These are phyloP conservation scores for Colletotrichum lupini DNA, from an alignment of 2,329 filamentous ascomycete genomes.

Conservation along the genomic window DNA sequence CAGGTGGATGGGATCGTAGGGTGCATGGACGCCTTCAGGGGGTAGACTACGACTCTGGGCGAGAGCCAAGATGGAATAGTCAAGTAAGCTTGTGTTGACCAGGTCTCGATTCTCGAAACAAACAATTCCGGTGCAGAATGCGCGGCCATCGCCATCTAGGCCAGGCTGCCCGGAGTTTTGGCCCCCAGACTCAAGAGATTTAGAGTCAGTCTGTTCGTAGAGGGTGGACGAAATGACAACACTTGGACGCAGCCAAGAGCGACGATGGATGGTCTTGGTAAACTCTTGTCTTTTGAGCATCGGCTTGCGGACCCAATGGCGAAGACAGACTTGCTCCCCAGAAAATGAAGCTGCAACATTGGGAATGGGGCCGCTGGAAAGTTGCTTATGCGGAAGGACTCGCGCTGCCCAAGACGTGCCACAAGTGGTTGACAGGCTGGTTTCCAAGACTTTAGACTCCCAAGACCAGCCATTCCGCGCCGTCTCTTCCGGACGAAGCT, in stretches of 20 bases:
- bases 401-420: background rate
- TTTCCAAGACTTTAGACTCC: slow-evolving; percentile 9
- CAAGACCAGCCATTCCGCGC: slow-evolving; percentile 28
- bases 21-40: slow-evolving; percentile 4
- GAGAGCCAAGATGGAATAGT: background rate
- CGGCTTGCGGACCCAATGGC: slow-evolving; percentile 15
- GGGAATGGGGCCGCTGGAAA: slow-evolving; percentile 5
- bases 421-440: background rate
- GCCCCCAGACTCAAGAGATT: background rate
- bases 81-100: slow-evolving; percentile 19
- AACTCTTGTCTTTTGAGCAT: slow-evolving; percentile 9
- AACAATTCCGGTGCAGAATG: background rate
- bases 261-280: slow-evolving; percentile 27
- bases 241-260: slow-evolving; percentile 22
- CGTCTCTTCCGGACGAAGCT: slow-evolving; percentile 26
- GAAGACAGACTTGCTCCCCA: slow-evolving; percentile 11
- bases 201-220: background rate
- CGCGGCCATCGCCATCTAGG: background rate
- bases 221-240: background rate
- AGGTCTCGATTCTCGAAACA: slow-evolving; percentile 16
- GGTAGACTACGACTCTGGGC: background rate
- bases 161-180: background rate
- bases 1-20: slow-evolving; percentile 10
- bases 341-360: slow-evolving; percentile 4
- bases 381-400: background rate